Conservation (phyloP, 1,139 yeast species). For the Sugiyamaella xylanicola region DNA sequence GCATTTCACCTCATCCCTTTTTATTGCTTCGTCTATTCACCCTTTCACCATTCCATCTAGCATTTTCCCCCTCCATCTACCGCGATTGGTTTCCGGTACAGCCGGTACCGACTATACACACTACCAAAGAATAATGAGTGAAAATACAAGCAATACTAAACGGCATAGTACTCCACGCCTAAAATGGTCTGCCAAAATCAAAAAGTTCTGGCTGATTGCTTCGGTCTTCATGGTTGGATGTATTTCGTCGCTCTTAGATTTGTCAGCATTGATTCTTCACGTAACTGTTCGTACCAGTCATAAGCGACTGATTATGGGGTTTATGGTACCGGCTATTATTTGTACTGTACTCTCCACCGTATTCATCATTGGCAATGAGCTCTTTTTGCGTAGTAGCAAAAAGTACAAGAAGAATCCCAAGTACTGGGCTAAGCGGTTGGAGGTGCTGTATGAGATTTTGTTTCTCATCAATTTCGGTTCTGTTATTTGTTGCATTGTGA, state of each 20-base stretch:
- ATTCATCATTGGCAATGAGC: slow-evolving; percentile 6
- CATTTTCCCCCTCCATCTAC: too few species aligned
- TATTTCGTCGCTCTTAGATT: slow-evolving; percentile 9
- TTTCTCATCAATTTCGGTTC: slow-evolving; percentile 14
- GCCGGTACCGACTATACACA: too few species aligned
- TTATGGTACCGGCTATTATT: slow-evolving; percentile 12
- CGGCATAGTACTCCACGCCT: neutral
- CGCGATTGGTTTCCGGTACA: too few species aligned
- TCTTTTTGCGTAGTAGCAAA: slow-evolving; percentile 1
- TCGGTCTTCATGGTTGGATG: slow-evolving; percentile 8
- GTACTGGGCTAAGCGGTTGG: neutral
- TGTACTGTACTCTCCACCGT: slow-evolving; percentile 4
- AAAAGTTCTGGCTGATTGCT: slow-evolving; percentile 4
- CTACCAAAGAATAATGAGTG: neutral
- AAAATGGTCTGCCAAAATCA: neutral
- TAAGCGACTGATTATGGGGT: slow-evolving; percentile 11
- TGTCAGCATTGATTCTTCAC: slow-evolving; percentile 17
- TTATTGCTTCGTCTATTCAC: too few species aligned
- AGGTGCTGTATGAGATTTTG: slow-evolving; percentile 14
- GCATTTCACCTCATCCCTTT: too few species aligned
- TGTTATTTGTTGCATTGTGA: slow-evolving; percentile 19
- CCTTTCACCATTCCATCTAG: too few species aligned
- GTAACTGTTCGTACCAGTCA: slow-evolving; percentile 3
- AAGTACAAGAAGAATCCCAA: neutral
- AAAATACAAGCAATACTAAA: neutral